Evolutionary conservation across 1,284 basidiomycete genomes (phyloP).

Genomic region (Pseudozyma pruni): DNA sequence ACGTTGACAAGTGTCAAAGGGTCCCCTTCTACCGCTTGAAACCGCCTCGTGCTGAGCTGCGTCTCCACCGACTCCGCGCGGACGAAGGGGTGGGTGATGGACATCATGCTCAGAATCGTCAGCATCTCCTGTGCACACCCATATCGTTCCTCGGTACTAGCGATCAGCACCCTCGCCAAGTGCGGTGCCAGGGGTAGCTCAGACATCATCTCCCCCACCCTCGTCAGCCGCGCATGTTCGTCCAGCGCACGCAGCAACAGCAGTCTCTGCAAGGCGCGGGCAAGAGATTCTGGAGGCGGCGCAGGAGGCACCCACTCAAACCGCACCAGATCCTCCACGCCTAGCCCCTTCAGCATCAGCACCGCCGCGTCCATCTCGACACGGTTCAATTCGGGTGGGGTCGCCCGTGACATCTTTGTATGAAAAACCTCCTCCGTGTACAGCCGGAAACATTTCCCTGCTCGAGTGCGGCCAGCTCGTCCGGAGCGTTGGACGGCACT

Average conservation of each 20-base stretch:
- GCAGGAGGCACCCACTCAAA: conserved; percentile 88
- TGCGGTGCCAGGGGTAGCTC: conserved; percentile 73
- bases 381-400: conserved; percentile 87
- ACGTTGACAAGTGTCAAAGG: conserved; percentile 91
- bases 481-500: conserved; percentile 69
- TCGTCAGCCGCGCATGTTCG: conserved; percentile 70
- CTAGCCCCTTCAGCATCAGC: conserved; percentile 90
- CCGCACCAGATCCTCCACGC: conserved; percentile 80
- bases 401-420: conserved; percentile 74
- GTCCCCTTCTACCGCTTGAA: conserved; percentile 97
- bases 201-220: conserved; percentile 72
- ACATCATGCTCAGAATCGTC: conserved; percentile 93
- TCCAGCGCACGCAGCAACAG: conserved; percentile 71
- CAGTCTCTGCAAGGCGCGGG: conserved; percentile 80
- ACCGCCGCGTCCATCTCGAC: conserved; percentile 88
- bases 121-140: conserved; percentile 91
- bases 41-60: conserved; percentile 89
- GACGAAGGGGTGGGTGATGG: conserved; percentile 69
- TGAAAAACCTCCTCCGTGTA: conserved; percentile 78
- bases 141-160: conserved; percentile 69
- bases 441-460: conserved; percentile 92
- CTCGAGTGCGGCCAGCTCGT: conserved; percentile 71
- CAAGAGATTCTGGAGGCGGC: conserved; percentile 85
- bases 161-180: conserved; percentile 71
- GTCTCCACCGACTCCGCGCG: conserved; percentile 76